A percentile compares a stretch with the other conserved stretches of the same genome.
Conservation (phyloP, 495 filamentous ascomycete genomes). For the Cudoniella acicularis region DNA sequence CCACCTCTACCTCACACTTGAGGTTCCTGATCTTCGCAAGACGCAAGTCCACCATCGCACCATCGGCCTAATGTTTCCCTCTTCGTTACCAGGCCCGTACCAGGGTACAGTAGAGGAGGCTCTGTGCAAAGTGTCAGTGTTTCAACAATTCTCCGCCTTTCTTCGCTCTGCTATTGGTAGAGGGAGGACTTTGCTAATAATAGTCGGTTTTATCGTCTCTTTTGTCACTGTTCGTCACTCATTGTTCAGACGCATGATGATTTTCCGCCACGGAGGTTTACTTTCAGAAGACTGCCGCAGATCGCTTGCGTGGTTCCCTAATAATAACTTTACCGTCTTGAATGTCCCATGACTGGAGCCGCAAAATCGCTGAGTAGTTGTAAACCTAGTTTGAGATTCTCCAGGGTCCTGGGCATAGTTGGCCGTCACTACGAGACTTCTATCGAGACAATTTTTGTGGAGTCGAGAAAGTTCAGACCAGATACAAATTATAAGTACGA, state of each 20-base stretch:
- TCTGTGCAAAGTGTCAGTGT: conserved; percentile 14
- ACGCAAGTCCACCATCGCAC: not conserved
- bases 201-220: not conserved
- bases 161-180: not conserved
- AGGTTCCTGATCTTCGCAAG: not conserved
- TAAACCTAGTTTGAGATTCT: conserved; percentile 5
- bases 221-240: conserved; percentile 2
- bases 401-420: not conserved
- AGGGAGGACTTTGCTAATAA: conserved; percentile 1
- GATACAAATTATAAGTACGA: conserved; percentile 19
- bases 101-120: conserved; percentile 1
- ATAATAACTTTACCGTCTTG: conserved; percentile 9
- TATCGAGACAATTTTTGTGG: conserved; percentile 1
- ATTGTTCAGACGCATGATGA: conserved; percentile 4
- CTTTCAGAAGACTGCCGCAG: conserved; percentile 10
- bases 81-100: not conserved
- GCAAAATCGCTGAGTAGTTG: not conserved
- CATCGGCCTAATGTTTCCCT: not conserved
- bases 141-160: conserved; percentile 4
- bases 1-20: not conserved
- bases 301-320: conserved; percentile 11
- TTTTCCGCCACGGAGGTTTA: not conserved
- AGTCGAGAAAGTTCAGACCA: not conserved
- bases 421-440: not conserved
- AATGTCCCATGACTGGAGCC: too few species aligned